phyloP scores from a whole-genome alignment of 1,139 yeast species.

The Pichia sp. region DNA sequence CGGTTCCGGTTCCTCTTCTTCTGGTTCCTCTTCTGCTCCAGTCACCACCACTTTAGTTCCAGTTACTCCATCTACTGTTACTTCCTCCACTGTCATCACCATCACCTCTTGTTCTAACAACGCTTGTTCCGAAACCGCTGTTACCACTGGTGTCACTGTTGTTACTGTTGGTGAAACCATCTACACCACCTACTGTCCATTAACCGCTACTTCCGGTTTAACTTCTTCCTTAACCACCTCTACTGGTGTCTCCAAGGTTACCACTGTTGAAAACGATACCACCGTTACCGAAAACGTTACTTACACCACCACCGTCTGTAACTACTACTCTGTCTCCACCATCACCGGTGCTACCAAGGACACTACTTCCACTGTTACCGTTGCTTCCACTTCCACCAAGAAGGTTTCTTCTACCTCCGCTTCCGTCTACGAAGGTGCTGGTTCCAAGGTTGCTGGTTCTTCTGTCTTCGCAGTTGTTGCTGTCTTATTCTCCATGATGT shows the following conservation, averaged over 20 bases:
- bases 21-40: conserved; percentile 1
- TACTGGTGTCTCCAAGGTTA: conserved; percentile 28
- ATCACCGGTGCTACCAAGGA: conserved; percentile 27
- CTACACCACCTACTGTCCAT: conserved; percentile 48
- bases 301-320: conserved; percentile 23
- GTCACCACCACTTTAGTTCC: too few relatives aligned
- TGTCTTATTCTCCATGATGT: conserved; percentile 20
- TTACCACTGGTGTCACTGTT: conserved; percentile 44
- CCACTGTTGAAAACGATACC: conserved; percentile 12
- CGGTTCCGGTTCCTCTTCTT: conserved; percentile 9
- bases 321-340: conserved; percentile 21
- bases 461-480: conserved; percentile 24
- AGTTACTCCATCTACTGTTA: conserved; percentile 7
- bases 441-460: conserved; percentile 34
- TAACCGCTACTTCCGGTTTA: conserved; percentile 29
- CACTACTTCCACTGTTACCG: conserved; percentile 26
- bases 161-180: conserved; percentile 36
- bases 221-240: conserved; percentile 42
- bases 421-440: conserved; percentile 28
- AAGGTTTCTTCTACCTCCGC: not conserved
- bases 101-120: conserved; percentile 45
- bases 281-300: conserved; percentile 19
- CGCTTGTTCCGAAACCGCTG: conserved; percentile 39
- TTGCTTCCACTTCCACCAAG: conserved; percentile 23
- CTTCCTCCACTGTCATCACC: conserved; percentile 21